Base-by-base conservation (phyloP, 78 protist species). In the Dictyostelium firmibasis region DNA sequence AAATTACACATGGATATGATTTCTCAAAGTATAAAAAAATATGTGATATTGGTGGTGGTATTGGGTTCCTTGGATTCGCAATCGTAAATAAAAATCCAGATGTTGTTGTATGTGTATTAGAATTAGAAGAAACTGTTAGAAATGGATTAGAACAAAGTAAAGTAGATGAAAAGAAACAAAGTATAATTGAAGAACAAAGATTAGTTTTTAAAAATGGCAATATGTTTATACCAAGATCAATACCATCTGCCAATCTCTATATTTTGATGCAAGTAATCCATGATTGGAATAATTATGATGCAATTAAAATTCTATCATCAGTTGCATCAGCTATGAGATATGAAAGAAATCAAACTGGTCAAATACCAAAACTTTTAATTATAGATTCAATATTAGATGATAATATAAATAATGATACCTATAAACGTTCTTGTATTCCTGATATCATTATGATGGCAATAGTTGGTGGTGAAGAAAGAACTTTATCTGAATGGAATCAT, bases 1-100 rank as follows among this genome's bases (percentile, higher is more conserved):
- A 70, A 27, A 81, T 89, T 3, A 27, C 67, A 1, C 20, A 35
- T 0, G 5, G 10, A 9, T 89, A 36, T 57, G 83, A 89, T 47
- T 89, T 89, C 27, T 81, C 86, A 20, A 27, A 43, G 6, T 81
- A 29, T 69, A 75, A 35, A 38, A 27, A 18, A 5, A n/a, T 89
- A 9, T 78, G 85, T 27, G 94, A 89, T 18, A 35, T 89, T 20
- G 86, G 86, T 47, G 94, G 94, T 23, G 94, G 94, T 33, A 67
- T 89, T 29, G 94, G 94, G 3, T 81, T 62, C 20, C 62, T 89
- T 8, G 94, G 94, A 0, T 89, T 47, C 35, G 75, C 69, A 50
- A 89, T 89, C 11, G 27, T 60, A 0, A 43, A 47, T 10, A 25
- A 69, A 1, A 85, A 89, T 44, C 87, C 94, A 7, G 4, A 25